Conservation (phyloP, 176 grass and related monocot species). For the Rhynchospora breviuscula region DNA sequence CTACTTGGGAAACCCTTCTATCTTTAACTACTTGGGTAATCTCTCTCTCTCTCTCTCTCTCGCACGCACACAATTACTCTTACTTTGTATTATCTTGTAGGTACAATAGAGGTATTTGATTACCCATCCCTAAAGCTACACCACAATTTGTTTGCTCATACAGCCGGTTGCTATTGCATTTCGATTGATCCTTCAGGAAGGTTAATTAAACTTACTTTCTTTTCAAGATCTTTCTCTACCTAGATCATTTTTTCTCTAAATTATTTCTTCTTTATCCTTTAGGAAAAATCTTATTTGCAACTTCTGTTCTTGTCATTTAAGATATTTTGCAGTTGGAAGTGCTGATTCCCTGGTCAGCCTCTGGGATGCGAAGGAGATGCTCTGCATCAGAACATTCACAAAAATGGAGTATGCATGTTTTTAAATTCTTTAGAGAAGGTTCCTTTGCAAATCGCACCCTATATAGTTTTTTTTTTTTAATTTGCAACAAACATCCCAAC, state of each 20-base stretch:
- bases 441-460: conserved; percentile 11
- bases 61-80: too few species aligned
- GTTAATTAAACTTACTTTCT: conserved; percentile 30
- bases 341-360: conserved; percentile 99
- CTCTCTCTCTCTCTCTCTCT: too few species aligned
- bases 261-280: conserved; percentile 11
- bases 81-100: conserved; percentile 17
- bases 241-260: background rate
- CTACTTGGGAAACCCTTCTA: background rate
- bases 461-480: background rate
- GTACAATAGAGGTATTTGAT: conserved; percentile 73
- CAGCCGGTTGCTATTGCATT: conserved; percentile 98
- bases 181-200: conserved; percentile 92
- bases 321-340: conserved; percentile 99
- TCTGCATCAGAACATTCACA: conserved; percentile 90
- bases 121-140: conserved; percentile 62
- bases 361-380: conserved; percentile 87
- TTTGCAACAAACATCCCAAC: background rate
- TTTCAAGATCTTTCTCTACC: background rate
- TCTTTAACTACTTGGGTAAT: background rate
- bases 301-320: conserved; percentile 31
- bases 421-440: background rate
- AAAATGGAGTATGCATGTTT: conserved; percentile 81
- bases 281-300: background rate
- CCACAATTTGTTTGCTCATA: conserved; percentile 89